Evolutionary conservation across 208 protist genomes (phyloP).

Genomic region (Vickermania ingenoplastis): DNA sequence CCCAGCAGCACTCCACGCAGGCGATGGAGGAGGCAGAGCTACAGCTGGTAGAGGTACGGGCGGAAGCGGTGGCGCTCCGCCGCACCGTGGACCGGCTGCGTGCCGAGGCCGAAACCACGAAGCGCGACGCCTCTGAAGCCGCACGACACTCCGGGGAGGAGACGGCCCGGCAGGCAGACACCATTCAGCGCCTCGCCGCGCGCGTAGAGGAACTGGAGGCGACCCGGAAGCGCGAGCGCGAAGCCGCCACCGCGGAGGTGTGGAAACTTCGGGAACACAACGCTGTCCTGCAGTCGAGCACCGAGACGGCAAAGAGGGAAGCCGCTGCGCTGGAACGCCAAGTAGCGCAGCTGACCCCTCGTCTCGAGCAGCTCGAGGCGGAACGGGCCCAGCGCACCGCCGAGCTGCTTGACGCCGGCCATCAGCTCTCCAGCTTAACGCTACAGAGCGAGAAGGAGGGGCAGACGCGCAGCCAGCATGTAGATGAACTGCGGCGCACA

Average conservation of each 20-base stretch:
- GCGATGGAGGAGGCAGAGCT: slow-evolving; percentile 24
- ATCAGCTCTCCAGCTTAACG: slow-evolving; percentile 38
- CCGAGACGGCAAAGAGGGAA: background rate
- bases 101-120: slow-evolving; percentile 12
- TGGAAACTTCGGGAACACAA: background rate
- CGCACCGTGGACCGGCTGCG: slow-evolving; percentile 11
- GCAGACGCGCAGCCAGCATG: slow-evolving; percentile 30
- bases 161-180: background rate
- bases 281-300: background rate
- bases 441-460: slow-evolving; percentile 27
- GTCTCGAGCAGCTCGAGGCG: slow-evolving; percentile 42
- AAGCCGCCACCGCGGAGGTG: background rate
- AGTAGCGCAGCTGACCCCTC: slow-evolving; percentile 33
- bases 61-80: slow-evolving; percentile 14
- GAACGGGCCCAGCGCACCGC: slow-evolving; percentile 35
- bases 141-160: slow-evolving; percentile 17
- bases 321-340: slow-evolving; percentile 15
- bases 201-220: background rate
- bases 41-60: slow-evolving; percentile 11
- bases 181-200: background rate
- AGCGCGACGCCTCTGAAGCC: slow-evolving; percentile 15
- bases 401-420: slow-evolving; percentile 46
- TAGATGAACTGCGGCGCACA: slow-evolving; percentile 31
- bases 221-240: background rate
- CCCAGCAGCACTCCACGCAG: slow-evolving; percentile 14